A percentile compares a stretch with the other conserved stretches of the same genome.
Evolutionary conservation across 2,329 filamentous ascomycete genomes (phyloP).

Genomic region (Fusarium secorum): DNA sequence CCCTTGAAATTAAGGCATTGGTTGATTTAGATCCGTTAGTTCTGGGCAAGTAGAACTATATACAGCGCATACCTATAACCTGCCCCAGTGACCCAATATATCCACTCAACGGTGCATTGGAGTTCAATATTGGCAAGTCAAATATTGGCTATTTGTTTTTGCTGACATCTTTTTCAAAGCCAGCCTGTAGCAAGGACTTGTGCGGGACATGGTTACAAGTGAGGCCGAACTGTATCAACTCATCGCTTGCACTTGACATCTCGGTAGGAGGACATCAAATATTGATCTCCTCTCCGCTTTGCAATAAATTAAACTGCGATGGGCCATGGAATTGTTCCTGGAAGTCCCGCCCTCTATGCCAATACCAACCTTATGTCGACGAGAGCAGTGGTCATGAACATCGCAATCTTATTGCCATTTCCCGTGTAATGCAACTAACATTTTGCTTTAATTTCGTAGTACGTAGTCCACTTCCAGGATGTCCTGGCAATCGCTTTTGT

Average conservation of each 20-base stretch:
- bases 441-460: no score
- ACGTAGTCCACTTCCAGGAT: not conserved
- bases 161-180: not conserved
- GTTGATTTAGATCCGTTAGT: not conserved
- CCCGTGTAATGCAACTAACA: no score
- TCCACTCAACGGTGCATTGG: not conserved
- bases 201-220: not conserved
- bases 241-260: not conserved
- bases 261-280: not conserved
- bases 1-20: constrained; percentile 13
- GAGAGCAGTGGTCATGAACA: not conserved
- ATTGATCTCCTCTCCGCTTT: not conserved
- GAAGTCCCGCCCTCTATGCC: not conserved
- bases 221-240: not conserved
- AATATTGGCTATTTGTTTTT: not conserved
- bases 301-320: not conserved
- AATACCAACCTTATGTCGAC: not conserved
- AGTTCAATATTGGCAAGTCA: not conserved
- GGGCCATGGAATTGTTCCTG: not conserved
- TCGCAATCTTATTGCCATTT: not conserved
- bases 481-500: not conserved
- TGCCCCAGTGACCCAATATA: not conserved
- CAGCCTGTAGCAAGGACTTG: not conserved
- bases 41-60: not conserved
- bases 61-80: not conserved